Conservation (phyloP, 176 grass and related monocot species). For the Calamus simplicifolius region DNA sequence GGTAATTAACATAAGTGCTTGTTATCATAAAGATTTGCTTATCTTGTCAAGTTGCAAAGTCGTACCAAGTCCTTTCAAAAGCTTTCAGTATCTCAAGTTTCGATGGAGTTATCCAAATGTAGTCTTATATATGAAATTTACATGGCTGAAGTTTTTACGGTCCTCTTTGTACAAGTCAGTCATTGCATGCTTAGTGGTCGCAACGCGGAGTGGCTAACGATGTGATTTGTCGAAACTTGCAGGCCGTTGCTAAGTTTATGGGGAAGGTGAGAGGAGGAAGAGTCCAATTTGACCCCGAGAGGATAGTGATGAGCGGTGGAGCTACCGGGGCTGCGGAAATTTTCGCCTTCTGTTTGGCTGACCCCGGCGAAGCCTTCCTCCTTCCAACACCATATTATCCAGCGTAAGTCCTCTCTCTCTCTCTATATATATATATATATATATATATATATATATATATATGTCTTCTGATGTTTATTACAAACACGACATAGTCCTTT, state of each 20-base stretch:
- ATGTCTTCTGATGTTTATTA: too few species aligned
- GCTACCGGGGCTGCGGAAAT: conserved; percentile 74
- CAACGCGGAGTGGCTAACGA: neutral
- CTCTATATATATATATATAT: too few species aligned
- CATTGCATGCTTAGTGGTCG: too few species aligned
- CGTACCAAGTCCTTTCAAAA: too few species aligned
- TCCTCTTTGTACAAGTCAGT: too few species aligned
- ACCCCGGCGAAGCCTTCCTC: conserved; percentile 83
- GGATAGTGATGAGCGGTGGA: conserved; percentile 80
- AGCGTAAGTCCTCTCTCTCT: conserved; percentile 61
- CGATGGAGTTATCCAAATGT: too few species aligned
- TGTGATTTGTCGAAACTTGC: conserved; percentile 21
- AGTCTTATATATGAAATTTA: too few species aligned
- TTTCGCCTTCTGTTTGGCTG: conserved; percentile 89
- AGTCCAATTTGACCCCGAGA: conserved; percentile 50
- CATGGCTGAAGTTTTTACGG: too few species aligned
- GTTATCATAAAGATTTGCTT: too few species aligned
- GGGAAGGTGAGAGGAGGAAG: conserved; percentile 66
- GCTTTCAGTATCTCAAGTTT: too few species aligned
- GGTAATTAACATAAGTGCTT: conserved; percentile 21
- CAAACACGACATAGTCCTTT: too few species aligned
- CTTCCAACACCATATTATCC: conserved; percentile 87
- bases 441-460: neutral
- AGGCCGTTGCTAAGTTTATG: conserved; percentile 91
- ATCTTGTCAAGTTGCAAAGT: too few species aligned